Base-by-base conservation (phyloP, 2,329 filamentous ascomycete species). In the Cladosporium sp. region DNA sequence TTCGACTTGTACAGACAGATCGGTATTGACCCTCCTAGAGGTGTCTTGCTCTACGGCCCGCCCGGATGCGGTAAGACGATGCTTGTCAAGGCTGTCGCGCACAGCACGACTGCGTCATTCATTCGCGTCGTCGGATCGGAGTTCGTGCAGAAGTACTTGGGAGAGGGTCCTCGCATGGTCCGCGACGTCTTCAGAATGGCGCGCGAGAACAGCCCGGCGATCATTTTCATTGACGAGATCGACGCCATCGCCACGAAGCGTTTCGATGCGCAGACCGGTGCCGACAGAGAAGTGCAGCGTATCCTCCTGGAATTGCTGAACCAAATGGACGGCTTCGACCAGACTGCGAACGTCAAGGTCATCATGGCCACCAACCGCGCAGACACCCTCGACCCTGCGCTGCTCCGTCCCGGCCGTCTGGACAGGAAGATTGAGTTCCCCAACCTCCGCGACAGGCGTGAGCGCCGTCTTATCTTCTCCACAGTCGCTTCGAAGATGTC, bases 311-410 rank as follows among this genome's bases (percentile, higher is more conserved):
- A 98, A 72, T 77, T 98, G 61, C 85, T 98, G 59, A 98, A 98
- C 76, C 93, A 98, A 75, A 98, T 98, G 93, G 93, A 98, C 70
- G 93, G 93, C 60, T 98, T 98, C 77, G 93, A 98, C 72, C 93
- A 98, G 74, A 95, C 90, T 0, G 88, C 89, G 70, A 98, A 98
- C 72, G 93, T 98, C 74, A 98, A 98, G 78, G 93, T 98, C 70
- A 98, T 98, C 76, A 98, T 98, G 93, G 93, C 93, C 61, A 98
- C 93, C 61, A 98, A 98, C 78, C 87, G 93, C 70, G 92, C 93
- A 60, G 93, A 97, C 72, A 98, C 93, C 6, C 81, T 98, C 59
- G 93, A 98, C 69, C 93, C 93, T 13, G 93, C 93, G 40, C 80
- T 98, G 57, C 82, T 98, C 56, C 89, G 93, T 64, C 93, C 93